Evolutionary conservation across 2,329 filamentous ascomycete genomes (phyloP).

Genomic region (Trichophyton mentagrophytes): DNA sequence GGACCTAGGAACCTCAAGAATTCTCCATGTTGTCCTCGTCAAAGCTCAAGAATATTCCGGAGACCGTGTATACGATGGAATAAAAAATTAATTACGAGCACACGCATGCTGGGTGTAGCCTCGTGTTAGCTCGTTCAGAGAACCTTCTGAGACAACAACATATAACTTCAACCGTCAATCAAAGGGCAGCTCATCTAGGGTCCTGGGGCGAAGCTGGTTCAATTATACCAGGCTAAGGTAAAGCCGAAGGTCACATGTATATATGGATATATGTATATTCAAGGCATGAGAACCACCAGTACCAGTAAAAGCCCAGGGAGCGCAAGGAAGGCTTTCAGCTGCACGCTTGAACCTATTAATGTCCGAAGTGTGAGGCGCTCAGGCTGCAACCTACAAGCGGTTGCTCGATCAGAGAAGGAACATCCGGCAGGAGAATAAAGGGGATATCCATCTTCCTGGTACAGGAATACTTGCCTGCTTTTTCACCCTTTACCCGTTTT

Average conservation of each 20-base stretch:
- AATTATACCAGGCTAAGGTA: not conserved
- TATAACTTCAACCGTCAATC: not conserved
- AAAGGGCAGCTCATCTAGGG: not conserved
- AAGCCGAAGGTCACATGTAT: not conserved
- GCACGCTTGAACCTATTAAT: not conserved
- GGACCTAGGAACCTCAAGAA: too few species aligned
- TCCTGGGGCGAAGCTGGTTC: not conserved
- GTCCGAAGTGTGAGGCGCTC: constrained; percentile 15
- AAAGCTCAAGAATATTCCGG: not conserved
- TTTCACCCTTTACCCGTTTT: not conserved
- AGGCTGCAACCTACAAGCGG: constrained; percentile 6
- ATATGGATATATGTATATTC: not conserved
- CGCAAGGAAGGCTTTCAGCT: not conserved
- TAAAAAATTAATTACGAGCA: not conserved
- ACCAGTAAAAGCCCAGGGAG: not conserved
- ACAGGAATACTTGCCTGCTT: not conserved
- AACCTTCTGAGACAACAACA: not conserved
- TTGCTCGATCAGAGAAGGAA: not conserved
- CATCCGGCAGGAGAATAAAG: not conserved
- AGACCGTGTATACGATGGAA: not conserved
- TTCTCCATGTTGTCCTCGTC: too few species aligned
- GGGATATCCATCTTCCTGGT: not conserved
- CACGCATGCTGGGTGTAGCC: not conserved
- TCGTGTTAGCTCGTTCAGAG: not conserved
- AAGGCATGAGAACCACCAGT: not conserved